Evolutionary conservation across 202 grass and related monocot species (phyloP).

Genomic region (Musa balbisiana): DNA sequence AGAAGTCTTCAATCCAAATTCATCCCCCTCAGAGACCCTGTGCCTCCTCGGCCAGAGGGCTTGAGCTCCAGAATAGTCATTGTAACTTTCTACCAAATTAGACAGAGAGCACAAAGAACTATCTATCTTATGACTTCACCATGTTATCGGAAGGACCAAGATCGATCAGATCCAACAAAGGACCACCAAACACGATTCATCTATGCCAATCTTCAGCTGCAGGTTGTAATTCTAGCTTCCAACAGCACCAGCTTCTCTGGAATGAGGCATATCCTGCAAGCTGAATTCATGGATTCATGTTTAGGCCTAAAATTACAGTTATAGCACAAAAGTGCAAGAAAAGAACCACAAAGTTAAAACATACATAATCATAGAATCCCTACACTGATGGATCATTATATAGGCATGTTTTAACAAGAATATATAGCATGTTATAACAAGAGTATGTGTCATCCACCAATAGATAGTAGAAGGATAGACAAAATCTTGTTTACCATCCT

Average conservation of each 20-base stretch:
- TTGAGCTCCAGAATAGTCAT: constrained; percentile 44
- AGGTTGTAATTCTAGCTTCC: constrained; percentile 91
- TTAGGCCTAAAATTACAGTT: background rate
- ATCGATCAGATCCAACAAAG: constrained; percentile 86
- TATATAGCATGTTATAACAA: no score
- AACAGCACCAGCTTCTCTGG: constrained; percentile 91
- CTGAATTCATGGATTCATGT: background rate
- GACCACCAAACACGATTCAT: constrained; percentile 96
- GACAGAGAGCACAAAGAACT: constrained; percentile 35
- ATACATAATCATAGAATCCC: background rate
- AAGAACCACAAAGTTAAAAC: background rate
- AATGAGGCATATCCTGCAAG: constrained; percentile 89
- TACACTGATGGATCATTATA: no score
- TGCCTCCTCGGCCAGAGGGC: constrained; percentile 85
- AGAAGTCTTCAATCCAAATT: constrained; percentile 94
- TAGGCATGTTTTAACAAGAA: no score
- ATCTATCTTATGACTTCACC: constrained; percentile 48
- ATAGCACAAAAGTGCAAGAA: background rate
- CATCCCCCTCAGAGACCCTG: constrained; percentile 86
- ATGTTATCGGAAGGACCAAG: constrained; percentile 71
- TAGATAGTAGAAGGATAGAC: no score
- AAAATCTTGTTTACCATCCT: no score
- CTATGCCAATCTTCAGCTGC: constrained; percentile 98
- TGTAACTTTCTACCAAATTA: constrained; percentile 45
- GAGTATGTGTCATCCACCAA: no score